Conservation (phyloP, 495 filamentous ascomycete genomes). For the Neurospora sp. region DNA sequence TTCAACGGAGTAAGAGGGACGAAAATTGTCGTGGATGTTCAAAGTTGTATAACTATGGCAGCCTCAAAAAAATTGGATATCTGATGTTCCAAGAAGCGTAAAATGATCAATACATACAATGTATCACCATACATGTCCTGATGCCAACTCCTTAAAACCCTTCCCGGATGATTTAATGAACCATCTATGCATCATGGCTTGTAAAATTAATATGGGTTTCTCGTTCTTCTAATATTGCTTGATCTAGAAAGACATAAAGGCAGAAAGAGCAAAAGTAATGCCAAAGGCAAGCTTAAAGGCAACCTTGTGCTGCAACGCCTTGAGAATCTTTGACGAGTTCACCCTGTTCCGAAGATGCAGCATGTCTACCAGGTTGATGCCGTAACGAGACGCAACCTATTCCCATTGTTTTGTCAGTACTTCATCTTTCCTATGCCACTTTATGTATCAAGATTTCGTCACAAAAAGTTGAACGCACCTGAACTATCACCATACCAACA, state of each 20-base stretch:
- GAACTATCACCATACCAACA: slow-evolving; percentile 55
- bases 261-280: slow-evolving; percentile 64
- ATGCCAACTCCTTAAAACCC: background rate
- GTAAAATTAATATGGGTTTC: background rate
- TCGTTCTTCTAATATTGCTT: background rate
- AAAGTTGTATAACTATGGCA: background rate
- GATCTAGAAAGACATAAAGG: slow-evolving; percentile 53
- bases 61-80: background rate
- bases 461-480: slow-evolving; percentile 28
- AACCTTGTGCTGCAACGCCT: slow-evolving; percentile 53
- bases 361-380: slow-evolving; percentile 51
- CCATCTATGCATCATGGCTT: background rate
- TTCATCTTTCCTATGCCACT: background rate
- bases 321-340: slow-evolving; percentile 45
- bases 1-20: background rate
- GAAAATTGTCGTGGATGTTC: background rate
- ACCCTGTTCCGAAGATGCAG: slow-evolving; percentile 27
- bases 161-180: background rate
- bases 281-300: slow-evolving; percentile 77
- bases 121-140: background rate
- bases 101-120: background rate
- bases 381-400: slow-evolving; percentile 61
- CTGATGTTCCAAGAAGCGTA: background rate
- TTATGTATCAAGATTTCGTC: no score
- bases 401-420: background rate